These are phyloP conservation scores for Fusarium sp. DNA, from an alignment of 2,329 filamentous ascomycete species.

Conservation along the genomic window DNA sequence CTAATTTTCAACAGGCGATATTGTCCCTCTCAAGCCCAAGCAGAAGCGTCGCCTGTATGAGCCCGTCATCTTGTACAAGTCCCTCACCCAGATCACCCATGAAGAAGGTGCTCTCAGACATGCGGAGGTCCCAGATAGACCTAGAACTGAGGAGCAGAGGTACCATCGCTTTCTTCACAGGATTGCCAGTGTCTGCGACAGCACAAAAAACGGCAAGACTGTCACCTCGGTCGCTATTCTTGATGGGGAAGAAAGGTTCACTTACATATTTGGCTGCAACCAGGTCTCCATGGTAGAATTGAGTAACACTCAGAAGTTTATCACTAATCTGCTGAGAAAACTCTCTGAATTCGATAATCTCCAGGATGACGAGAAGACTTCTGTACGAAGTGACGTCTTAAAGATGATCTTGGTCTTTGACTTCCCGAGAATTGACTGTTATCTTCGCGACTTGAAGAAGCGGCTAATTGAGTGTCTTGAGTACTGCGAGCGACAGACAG, in stretches of 20 bases:
- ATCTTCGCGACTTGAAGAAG: slow-evolving; percentile 26
- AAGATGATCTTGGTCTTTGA: slow-evolving; percentile 44
- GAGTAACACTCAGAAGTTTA: neutral
- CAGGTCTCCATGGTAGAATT: slow-evolving; percentile 18
- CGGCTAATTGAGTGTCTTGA: slow-evolving; percentile 31
- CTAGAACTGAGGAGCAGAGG: slow-evolving; percentile 37
- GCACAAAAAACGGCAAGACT: slow-evolving; percentile 46
- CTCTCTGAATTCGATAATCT: slow-evolving; percentile 12
- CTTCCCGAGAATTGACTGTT: slow-evolving; percentile 31
- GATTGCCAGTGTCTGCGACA: slow-evolving; percentile 53
- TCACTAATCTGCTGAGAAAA: slow-evolving; percentile 27
- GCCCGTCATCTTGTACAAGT: slow-evolving; percentile 47
- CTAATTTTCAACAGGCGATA: neutral
- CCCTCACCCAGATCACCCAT: slow-evolving; percentile 41
- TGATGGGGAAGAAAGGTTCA: slow-evolving; percentile 45
- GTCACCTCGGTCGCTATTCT: slow-evolving; percentile 53
- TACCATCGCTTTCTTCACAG: slow-evolving; percentile 52
- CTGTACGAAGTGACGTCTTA: neutral
- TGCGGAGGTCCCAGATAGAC: neutral
- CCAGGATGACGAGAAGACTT: rapidly evolving
- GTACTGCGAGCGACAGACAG: slow-evolving; percentile 2
- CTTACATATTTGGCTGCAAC: slow-evolving; percentile 54
- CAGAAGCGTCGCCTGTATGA: slow-evolving; percentile 51
- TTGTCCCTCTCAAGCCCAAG: slow-evolving; percentile 29
- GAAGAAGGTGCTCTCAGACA: slow-evolving; percentile 9